Base-by-base conservation (phyloP, 108 stramenopile species). In the Conticribra weissflogii region DNA sequence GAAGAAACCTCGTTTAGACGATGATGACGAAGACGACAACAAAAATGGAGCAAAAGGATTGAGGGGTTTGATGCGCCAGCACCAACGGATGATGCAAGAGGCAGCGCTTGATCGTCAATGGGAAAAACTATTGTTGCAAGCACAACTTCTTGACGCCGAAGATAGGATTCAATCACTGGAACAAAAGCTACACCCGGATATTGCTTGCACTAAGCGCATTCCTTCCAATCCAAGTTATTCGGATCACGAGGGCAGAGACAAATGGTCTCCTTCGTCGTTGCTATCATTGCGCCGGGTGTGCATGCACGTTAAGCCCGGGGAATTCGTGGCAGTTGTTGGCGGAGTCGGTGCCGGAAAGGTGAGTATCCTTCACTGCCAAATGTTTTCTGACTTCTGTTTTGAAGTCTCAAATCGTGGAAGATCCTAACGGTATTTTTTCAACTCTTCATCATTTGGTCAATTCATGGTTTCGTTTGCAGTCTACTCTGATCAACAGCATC, bases 301-400 rank as follows among this genome's bases (percentile, higher is more conserved):
- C 56, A 83, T 95, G 61, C 59, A 87, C 27, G 70, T 72, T 56
- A 62, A 79, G 27, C 82, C 72, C 12, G 96, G 93, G 9, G 83
- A 93, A 28, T 65, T 99, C 21, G 69, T 98, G 14, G 97, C 91
- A 29, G 85, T 98, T 27, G 95, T 97, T 15, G 97, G 98, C 21
- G 76, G 79, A 25, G 97, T 97, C 15, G 97, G 96, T 33, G 61
- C 81, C 55, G 97, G 98, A 25, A 99, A 99, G 64, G 64, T 66
- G 41, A 66, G n/a, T 85, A n/a, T n/a, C n/a, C n/a, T n/a, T n/a
- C n/a, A n/a, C n/a, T n/a, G n/a, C n/a, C n/a, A n/a, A n/a, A n/a
- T n/a, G n/a, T n/a, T n/a, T n/a, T n/a, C n/a, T n/a, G n/a, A n/a
- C n/a, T n/a, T n/a, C n/a, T n/a, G n/a, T n/a, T n/a, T n/a, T n/a